Base-by-base conservation (phyloP, 192 early-diverging fungal species). In the Rhizophagus sp. region DNA sequence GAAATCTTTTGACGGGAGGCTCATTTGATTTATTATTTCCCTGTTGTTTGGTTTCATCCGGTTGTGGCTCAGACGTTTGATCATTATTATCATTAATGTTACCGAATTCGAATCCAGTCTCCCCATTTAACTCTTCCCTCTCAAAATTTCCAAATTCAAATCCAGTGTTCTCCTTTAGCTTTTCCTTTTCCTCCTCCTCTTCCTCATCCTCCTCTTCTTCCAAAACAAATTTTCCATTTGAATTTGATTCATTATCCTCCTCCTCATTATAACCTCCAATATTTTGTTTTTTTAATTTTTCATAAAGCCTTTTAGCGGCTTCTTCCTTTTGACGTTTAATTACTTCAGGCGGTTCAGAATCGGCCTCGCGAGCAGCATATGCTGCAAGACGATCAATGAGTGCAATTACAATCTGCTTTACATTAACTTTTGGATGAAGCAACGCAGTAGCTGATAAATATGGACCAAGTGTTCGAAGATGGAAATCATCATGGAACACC, bases 401-500 rank as follows among this genome's bases (percentile, higher is more conserved):
- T 15, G 94, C 92, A 80, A 99, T 97, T 34, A 99, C 95, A 79
- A 98, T 98, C 75, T 93, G 92, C 80, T 99, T 99, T 36, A 99
- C 94, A 84, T 97, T 98, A 62, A 99, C 97, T 79, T 93, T 93
- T 12, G 94, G 95, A 36, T 97, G 92, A 27, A 99, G 87, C 83
- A 94, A 93, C 11, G 95, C 96, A 11, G 95, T 96, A 15, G 96
- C 96, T 7, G 94, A 92, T 67, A 99, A 88, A 79, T 98, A 93
- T 62, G 92, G 89, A 24, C 94, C 94, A 57, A 99, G 89, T 3
- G 96, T 96, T 44, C 94, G 90, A 49, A 99, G 83, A 78, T 99
- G 98, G 85, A 97, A 99, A 76, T 98, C 97, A 79, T 99, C 98
- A 57, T 91, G 95, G 79, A 99, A 99, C 13, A 95, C 93, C 92